Conservation (phyloP, 345 rosid species). For the Viola odorata region DNA sequence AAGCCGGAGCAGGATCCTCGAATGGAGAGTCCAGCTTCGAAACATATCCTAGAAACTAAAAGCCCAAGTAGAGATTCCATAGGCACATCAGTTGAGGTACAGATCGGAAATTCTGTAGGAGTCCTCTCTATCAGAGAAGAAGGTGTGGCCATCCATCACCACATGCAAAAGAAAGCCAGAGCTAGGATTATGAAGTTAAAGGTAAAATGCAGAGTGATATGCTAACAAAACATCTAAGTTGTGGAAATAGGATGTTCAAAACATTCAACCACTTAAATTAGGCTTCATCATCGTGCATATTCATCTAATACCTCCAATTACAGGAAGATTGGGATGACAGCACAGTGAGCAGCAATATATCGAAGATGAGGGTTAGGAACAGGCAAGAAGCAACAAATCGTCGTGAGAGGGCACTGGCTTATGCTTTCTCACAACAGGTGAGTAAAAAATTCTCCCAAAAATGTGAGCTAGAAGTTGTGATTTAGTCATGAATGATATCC, state of each 20-base stretch:
- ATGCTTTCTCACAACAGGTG: constrained; percentile 93
- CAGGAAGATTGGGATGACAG: constrained; percentile 97
- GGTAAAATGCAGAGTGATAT: constrained; percentile 31
- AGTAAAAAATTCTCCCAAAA: background rate
- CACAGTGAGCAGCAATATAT: constrained; percentile 67
- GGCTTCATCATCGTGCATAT: background rate
- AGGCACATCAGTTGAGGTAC: constrained; percentile 69
- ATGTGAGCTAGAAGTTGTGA: constrained; percentile 1
- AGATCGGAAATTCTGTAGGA: constrained; percentile 53
- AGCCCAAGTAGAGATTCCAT: constrained; percentile 52
- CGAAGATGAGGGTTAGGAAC: constrained; percentile 59
- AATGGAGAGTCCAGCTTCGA: too few relatives aligned
- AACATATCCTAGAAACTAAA: constrained; percentile 12
- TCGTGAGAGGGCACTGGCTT: constrained; percentile 83
- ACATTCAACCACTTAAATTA: background rate
- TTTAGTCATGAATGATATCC: background rate
- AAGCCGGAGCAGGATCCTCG: constrained; percentile 14
- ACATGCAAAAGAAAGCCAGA: constrained; percentile 38
- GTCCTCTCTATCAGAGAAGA: constrained; percentile 36
- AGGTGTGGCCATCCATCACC: constrained; percentile 22
- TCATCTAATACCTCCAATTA: background rate
- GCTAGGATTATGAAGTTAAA: constrained; percentile 44
- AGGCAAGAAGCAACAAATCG: constrained; percentile 66
- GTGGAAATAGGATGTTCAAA: background rate
- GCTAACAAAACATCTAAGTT: background rate